Base-by-base conservation (phyloP, 306 rosid genomes). In the Senna siamea region DNA sequence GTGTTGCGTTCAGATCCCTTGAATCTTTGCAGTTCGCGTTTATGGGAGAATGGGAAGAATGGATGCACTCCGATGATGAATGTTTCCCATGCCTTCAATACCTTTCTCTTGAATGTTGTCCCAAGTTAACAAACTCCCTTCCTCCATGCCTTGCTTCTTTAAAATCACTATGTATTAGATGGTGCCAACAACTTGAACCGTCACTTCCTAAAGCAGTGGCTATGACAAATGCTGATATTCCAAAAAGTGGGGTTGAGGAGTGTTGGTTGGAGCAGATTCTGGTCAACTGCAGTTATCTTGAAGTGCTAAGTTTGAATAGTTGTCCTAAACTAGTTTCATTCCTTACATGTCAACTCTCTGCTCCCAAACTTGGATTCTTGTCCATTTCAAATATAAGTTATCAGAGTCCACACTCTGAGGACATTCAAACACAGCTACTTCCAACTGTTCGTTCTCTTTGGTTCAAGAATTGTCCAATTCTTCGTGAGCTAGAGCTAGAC, bases 71-170 rank as follows among this genome's bases (percentile, higher is more conserved):
- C 10, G 50, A 44, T 26, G 30, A 26, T 11, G 70, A 15, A 30
- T 37, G 53, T 69, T 77, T 69, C 18, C 80, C 75, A 2, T 13
- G n/a, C 26, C 80, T 76, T 9, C 8, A 15, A 68, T 0, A 58
- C n/a, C 69, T 76, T 46, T 34, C 2, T 4, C 23, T 76, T 26
- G 30, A 26, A 26, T 1, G 30, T 26, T 78, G 77, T 63, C 46
- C 69, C 17, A 47, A 22, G 37, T 58, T 76, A 3, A 67, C 59
- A 47, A 28, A 1, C 34, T 15, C 20, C 32, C 62, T 76, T 9
- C 69, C 75, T 3, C 34, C 35, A 11, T 14, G 65, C 30, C 59
- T 78, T 62, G 32, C 77, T 32, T 22, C 53, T 54, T 64, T 78
- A 8, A 8, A 2, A 18, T 0, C 1, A 6, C 9, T 78, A 0